These are phyloP conservation scores for Ploettnerulaceae sp. DNA, from an alignment of 2,329 filamentous ascomycete genomes.

Conservation along the genomic window DNA sequence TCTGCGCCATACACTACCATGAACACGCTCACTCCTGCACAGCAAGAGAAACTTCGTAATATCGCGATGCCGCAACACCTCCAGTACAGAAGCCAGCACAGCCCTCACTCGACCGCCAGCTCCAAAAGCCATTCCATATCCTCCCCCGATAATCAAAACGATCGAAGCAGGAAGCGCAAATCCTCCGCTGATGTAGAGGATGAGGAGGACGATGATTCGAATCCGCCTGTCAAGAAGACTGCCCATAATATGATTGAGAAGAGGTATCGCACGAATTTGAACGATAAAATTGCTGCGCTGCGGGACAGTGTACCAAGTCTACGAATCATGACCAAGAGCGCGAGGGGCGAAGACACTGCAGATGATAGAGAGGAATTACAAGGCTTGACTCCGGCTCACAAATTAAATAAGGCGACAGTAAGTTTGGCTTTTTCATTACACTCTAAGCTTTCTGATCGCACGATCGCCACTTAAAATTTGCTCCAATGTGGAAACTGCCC, in stretches of 20 bases:
- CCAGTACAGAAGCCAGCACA: slow-evolving; percentile 45
- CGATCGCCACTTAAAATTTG: too few relatives aligned
- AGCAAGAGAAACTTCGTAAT: slow-evolving; percentile 56
- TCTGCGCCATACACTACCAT: slow-evolving; percentile 26
- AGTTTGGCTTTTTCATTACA: slow-evolving; percentile 17
- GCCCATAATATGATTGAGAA: slow-evolving; percentile 99
- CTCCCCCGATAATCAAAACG: slow-evolving; percentile 53
- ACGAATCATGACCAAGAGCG: slow-evolving; percentile 73
- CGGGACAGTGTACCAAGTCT: slow-evolving; percentile 89
- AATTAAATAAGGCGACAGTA: slow-evolving; percentile 95
- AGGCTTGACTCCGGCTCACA: slow-evolving; percentile 81
- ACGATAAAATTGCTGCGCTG: slow-evolving; percentile 92
- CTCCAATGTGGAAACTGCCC: too few relatives aligned
- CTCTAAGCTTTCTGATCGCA: not conserved
- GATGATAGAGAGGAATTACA: slow-evolving; percentile 77
- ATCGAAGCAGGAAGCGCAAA: slow-evolving; percentile 61
- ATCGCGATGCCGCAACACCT: slow-evolving; percentile 62
- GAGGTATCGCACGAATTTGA: slow-evolving; percentile 90
- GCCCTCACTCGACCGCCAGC: slow-evolving; percentile 51
- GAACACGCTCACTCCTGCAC: slow-evolving; percentile 48
- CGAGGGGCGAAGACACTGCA: slow-evolving; percentile 60
- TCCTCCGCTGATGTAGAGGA: slow-evolving; percentile 56
- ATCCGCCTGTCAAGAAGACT: slow-evolving; percentile 72
- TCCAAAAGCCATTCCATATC: slow-evolving; percentile 46
- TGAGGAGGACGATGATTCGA: slow-evolving; percentile 56